These are phyloP conservation scores for Hypoxylon rubiginosum DNA, from an alignment of 2,329 filamentous ascomycete genomes.

Conservation along the genomic window DNA sequence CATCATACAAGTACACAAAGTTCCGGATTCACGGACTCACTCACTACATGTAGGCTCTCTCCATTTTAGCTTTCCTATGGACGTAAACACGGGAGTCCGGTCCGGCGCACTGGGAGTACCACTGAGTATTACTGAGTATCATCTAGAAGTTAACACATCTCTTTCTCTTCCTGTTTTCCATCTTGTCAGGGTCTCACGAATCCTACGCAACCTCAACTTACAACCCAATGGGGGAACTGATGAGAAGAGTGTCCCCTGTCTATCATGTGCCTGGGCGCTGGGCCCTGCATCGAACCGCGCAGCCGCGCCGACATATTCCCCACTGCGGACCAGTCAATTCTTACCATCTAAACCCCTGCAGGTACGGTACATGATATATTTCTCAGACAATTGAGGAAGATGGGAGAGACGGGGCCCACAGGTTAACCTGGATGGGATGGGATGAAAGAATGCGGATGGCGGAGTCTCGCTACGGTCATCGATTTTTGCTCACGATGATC, in stretches of 20 bases:
- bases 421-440: not conserved
- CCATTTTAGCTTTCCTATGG: not conserved
- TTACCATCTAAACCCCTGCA: conserved; percentile 5
- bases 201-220: not conserved
- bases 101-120: conserved; percentile 3
- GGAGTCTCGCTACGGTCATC: not conserved
- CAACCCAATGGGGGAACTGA: conserved; percentile 1
- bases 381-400: not conserved
- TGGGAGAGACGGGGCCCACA: not conserved
- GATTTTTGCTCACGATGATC: conserved; percentile 13
- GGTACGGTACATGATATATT: conserved; percentile 3
- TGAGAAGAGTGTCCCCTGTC: conserved; percentile 2
- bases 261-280: conserved; percentile 4
- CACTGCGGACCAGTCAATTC: conserved; percentile 1
- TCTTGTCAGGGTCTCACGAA: not conserved
- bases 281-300: conserved; percentile 15
- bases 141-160: not conserved
- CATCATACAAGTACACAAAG: not conserved
- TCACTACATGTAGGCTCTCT: not conserved
- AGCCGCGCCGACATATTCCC: conserved; percentile 15
- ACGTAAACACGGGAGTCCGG: conserved; percentile 6
- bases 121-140: not conserved
- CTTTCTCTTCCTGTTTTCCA: not conserved
- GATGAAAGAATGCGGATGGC: conserved; percentile 4
- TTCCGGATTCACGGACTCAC: not conserved